Evolutionary conservation across 371 early-diverging fungal species (phyloP).

Genomic region (Syncephalastrum monosporum): DNA sequence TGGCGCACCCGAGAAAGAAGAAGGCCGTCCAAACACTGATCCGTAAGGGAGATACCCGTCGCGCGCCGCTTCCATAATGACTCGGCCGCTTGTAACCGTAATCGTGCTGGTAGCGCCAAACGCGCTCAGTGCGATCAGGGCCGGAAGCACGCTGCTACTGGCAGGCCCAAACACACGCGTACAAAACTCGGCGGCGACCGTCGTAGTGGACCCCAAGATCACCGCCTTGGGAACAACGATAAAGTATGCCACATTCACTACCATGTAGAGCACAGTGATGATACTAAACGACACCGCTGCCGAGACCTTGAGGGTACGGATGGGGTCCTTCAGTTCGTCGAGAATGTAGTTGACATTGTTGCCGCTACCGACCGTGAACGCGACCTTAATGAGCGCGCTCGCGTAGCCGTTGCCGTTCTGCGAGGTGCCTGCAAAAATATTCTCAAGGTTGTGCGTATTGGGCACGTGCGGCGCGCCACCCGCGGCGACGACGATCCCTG

Average conservation of each 20-base stretch:
- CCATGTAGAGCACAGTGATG: conserved; percentile 23
- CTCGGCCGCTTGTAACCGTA: conserved; percentile 19
- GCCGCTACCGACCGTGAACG: conserved; percentile 34
- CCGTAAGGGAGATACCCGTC: conserved; percentile 17
- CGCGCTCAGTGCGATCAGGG: conserved; percentile 20
- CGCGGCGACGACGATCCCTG: conserved; percentile 17
- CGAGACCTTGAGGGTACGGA: conserved; percentile 27
- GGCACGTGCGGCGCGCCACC: conserved; percentile 13
- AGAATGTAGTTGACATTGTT: conserved; percentile 29
- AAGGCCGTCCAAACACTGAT: conserved; percentile 7
- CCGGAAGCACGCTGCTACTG: conserved; percentile 18
- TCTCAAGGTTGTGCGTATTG: conserved; percentile 5
- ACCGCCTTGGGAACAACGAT: conserved; percentile 31
- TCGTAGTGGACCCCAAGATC: conserved; percentile 15
- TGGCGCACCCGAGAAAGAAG: too few species aligned
- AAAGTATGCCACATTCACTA: conserved; percentile 39
- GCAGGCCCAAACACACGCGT: conserved; percentile 25
- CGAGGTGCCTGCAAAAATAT: conserved; percentile 16
- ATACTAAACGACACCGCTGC: conserved; percentile 21
- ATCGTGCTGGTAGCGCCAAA: conserved; percentile 23
- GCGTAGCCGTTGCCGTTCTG: conserved; percentile 20
- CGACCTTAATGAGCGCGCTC: conserved; percentile 20
- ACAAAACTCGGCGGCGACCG: conserved; percentile 35
- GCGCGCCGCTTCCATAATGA: conserved; percentile 20
- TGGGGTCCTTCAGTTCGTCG: conserved; percentile 33